Evolutionary conservation across 768 basidiomycete genomes (phyloP).

Genomic region (Mycena maculata): DNA sequence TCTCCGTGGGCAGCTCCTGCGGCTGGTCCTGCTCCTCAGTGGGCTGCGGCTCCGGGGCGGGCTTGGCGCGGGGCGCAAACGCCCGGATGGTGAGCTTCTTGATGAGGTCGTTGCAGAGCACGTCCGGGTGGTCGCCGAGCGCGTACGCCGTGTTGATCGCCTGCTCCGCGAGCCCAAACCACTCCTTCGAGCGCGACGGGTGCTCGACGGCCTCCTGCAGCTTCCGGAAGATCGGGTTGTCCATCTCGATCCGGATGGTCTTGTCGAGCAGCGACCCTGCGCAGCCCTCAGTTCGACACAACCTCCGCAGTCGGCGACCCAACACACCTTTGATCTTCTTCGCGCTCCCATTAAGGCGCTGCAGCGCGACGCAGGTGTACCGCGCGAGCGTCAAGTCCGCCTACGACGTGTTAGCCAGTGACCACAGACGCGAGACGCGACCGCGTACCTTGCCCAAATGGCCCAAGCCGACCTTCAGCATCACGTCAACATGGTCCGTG

Average conservation of each 20-base stretch:
- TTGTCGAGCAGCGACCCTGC: slow-evolving; percentile 90
- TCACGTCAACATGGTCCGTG: slow-evolving; percentile 80
- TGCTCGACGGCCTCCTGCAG: slow-evolving; percentile 84
- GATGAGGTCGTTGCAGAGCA: slow-evolving; percentile 82
- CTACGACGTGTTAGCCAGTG: slow-evolving; percentile 51
- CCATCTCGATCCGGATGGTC: slow-evolving; percentile 87
- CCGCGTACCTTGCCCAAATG: slow-evolving; percentile 77
- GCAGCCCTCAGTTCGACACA: slow-evolving; percentile 6
- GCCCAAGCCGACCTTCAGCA: slow-evolving; percentile 90
- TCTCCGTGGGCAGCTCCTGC: slow-evolving; percentile 49
- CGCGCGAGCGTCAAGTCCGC: slow-evolving; percentile 89
- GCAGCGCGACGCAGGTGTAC: slow-evolving; percentile 94
- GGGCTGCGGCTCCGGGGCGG: slow-evolving; percentile 38
- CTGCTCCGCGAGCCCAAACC: slow-evolving; percentile 98
- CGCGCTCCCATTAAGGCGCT: slow-evolving; percentile 91
- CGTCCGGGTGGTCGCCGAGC: slow-evolving; percentile 92
- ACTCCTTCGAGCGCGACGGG: slow-evolving; percentile 87
- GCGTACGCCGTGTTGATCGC: slow-evolving; percentile 96
- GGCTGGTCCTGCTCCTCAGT: slow-evolving; percentile 41
- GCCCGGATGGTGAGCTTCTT: slow-evolving; percentile 82
- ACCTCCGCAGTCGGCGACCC: neutral
- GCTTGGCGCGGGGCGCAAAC: slow-evolving; percentile 59
- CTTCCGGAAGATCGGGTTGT: slow-evolving; percentile 85
- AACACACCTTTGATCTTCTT: slow-evolving; percentile 96
- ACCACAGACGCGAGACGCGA: neutral